phyloP scores from a whole-genome alignment of 2,329 filamentous ascomycete species.

The Pochonia chlamydosporia region DNA sequence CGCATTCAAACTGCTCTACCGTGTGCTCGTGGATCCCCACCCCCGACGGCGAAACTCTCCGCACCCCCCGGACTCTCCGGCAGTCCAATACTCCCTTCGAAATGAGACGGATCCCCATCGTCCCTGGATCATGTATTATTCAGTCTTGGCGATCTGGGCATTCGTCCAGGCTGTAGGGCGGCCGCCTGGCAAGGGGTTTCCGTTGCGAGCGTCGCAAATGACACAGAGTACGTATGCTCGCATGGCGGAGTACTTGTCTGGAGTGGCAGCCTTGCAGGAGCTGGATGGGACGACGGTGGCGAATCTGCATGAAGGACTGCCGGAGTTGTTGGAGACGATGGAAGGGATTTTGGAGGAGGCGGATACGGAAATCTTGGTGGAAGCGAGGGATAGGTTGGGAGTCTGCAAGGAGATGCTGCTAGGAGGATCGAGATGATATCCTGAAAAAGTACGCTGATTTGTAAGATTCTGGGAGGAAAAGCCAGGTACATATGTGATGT shows the following conservation, averaged over 20 bases:
- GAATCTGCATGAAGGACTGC: constrained; percentile 54
- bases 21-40: constrained; percentile 60
- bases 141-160: constrained; percentile 78
- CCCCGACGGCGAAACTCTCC: constrained; percentile 18
- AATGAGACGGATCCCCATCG: constrained; percentile 78
- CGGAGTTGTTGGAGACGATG: constrained; percentile 39
- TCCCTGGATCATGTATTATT: constrained; percentile 88
- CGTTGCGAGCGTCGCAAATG: constrained; percentile 40
- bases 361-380: constrained; percentile 65
- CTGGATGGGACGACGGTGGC: constrained; percentile 62
- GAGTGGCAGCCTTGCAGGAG: constrained; percentile 64
- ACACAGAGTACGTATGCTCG: constrained; percentile 26
- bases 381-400: constrained; percentile 65
- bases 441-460: neutral
- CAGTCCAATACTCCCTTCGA: constrained; percentile 60
- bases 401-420: constrained; percentile 44
- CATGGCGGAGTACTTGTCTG: constrained; percentile 44
- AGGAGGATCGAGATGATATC: constrained; percentile 9
- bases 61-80: constrained; percentile 26
- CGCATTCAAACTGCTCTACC: constrained; percentile 71
- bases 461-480: no score
- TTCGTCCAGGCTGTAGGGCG: constrained; percentile 75
- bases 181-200: constrained; percentile 39
- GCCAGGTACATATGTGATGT: no score
- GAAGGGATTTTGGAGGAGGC: constrained; percentile 36